These are phyloP conservation scores for Aphanocladium album DNA, from an alignment of 2,329 filamentous ascomycete genomes.

Conservation along the genomic window DNA sequence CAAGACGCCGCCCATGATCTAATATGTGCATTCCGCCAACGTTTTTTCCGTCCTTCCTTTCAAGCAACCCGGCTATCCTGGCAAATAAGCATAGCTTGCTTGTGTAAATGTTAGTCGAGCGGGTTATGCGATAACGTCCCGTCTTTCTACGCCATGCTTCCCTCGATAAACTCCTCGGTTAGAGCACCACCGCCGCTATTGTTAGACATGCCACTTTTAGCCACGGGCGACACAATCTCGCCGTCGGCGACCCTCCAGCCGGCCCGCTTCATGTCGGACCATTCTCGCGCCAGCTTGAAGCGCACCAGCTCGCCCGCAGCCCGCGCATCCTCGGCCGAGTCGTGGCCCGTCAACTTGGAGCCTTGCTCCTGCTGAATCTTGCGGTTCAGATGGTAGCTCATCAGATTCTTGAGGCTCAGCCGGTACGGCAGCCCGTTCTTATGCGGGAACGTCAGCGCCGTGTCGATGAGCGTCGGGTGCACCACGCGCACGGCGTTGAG, in stretches of 20 bases:
- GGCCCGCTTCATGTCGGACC: slow-evolving; percentile 58
- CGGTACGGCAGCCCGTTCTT: slow-evolving; percentile 70
- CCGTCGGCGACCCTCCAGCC: slow-evolving; percentile 63
- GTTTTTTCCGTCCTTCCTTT: background rate
- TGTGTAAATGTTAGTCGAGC: slow-evolving; percentile 6
- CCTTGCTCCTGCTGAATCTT: slow-evolving; percentile 70
- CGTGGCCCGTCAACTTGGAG: slow-evolving; percentile 61
- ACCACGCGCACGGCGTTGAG: slow-evolving; percentile 80
- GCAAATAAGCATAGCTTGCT: background rate
- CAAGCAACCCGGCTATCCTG: background rate
- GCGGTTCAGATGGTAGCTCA: slow-evolving; percentile 62
- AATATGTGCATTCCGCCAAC: background rate
- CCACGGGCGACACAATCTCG: slow-evolving; percentile 35
- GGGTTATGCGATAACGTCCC: background rate
- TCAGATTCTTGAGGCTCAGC: slow-evolving; percentile 70
- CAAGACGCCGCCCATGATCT: background rate
- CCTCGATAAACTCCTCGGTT: slow-evolving; percentile 36
- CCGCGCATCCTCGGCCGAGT: slow-evolving; percentile 85
- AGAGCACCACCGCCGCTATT: slow-evolving; percentile 21
- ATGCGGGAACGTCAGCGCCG: slow-evolving; percentile 78
- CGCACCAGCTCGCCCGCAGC: slow-evolving; percentile 84
- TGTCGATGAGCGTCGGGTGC: slow-evolving; percentile 82
- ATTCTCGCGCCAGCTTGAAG: slow-evolving; percentile 63
- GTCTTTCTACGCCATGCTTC: background rate
- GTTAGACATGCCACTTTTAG: slow-evolving; percentile 10